Evolutionary conservation across 2,329 filamentous ascomycete species (phyloP).

Genomic region (Nothomitra cinnamomea): DNA sequence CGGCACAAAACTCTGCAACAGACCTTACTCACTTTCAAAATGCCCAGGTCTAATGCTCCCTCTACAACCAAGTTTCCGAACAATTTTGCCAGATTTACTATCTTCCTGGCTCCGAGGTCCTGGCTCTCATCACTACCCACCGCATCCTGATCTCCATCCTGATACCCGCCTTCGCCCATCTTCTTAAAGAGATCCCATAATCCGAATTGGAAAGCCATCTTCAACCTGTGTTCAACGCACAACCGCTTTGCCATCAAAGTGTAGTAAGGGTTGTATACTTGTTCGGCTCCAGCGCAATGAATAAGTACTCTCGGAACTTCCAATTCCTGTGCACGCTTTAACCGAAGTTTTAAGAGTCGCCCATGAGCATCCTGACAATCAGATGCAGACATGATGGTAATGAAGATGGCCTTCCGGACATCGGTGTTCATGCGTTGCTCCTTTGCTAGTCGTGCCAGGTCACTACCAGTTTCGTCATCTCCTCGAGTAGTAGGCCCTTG

Average conservation of each 20-base stretch:
- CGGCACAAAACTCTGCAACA: neutral
- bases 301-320: conserved; percentile 80
- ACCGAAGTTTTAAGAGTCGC: conserved; percentile 60
- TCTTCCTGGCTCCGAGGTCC: conserved; percentile 36
- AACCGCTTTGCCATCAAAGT: conserved; percentile 66
- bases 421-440: conserved; percentile 42
- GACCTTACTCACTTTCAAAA: conserved; percentile 29
- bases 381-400: conserved; percentile 69
- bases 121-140: conserved; percentile 30
- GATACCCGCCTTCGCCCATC: conserved; percentile 53
- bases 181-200: conserved; percentile 74
- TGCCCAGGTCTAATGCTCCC: conserved; percentile 37
- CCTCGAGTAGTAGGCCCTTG: conserved; percentile 3
- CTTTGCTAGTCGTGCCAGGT: conserved; percentile 19
- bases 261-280: conserved; percentile 84
- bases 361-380: conserved; percentile 73
- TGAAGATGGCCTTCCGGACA: conserved; percentile 78
- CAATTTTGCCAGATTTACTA: conserved; percentile 52
- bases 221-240: conserved; percentile 56
- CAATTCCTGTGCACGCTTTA: conserved; percentile 72
- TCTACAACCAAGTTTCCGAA: conserved; percentile 46
- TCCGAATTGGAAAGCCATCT: conserved; percentile 73
- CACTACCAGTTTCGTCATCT: conserved; percentile 11
- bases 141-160: conserved; percentile 38
- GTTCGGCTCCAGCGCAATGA: conserved; percentile 71